phyloP scores from a whole-genome alignment of 306 rosid species.

The Carpinus fangiana region DNA sequence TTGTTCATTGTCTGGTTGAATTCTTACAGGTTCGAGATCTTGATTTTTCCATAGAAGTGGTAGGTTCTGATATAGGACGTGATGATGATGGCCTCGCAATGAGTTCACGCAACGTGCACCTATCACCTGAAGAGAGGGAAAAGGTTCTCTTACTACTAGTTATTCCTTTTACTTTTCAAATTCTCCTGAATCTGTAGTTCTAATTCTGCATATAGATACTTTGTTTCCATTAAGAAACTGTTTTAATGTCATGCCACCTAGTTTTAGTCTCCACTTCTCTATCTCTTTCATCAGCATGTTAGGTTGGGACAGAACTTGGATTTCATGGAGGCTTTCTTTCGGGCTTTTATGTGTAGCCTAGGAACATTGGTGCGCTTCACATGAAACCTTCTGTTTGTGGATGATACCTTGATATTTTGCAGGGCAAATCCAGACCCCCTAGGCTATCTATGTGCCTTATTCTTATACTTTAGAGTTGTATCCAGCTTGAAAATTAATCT shows the following conservation, averaged over 20 bases:
- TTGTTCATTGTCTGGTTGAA: slow-evolving; percentile 12
- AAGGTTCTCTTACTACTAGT: slow-evolving; percentile 42
- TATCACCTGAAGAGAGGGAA: slow-evolving; percentile 69
- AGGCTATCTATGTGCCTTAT: too few species aligned
- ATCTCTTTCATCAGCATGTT: not conserved
- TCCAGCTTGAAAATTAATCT: too few species aligned
- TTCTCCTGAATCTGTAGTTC: not conserved
- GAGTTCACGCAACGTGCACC: slow-evolving; percentile 93
- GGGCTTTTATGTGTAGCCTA: too few species aligned
- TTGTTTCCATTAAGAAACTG: not conserved
- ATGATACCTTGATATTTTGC: too few species aligned
- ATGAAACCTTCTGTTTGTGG: too few species aligned
- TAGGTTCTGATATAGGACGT: slow-evolving; percentile 70
- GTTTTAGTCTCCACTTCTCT: not conserved
- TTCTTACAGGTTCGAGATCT: slow-evolving; percentile 83
- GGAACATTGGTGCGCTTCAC: too few species aligned
- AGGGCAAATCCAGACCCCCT: too few species aligned
- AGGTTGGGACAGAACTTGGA: too few species aligned
- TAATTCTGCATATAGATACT: not conserved
- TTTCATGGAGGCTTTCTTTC: too few species aligned
- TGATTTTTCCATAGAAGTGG: slow-evolving; percentile 67
- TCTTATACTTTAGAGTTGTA: too few species aligned
- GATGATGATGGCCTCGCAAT: slow-evolving; percentile 83
- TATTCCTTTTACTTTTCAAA: not conserved
- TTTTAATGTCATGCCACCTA: not conserved